Conservation (phyloP, 352 stramenopile genomes). For the Phytophthora parvispora region DNA sequence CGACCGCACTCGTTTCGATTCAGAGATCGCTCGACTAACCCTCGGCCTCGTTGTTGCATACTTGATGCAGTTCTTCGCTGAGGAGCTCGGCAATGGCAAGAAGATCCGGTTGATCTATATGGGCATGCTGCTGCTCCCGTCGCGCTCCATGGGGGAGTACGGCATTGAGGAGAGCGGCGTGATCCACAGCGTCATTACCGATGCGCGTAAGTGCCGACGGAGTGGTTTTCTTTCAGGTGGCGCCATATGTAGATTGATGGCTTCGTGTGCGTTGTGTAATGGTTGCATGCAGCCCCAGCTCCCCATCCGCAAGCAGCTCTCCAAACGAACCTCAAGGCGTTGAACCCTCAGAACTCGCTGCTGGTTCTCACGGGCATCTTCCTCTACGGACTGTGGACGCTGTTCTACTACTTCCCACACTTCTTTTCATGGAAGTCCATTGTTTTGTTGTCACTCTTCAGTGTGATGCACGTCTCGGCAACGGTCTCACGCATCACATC, state of each 20-base stretch:
- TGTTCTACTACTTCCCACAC: conserved; percentile 86
- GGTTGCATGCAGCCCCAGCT: conserved; percentile 38
- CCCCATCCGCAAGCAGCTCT: conserved; percentile 54
- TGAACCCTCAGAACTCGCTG: conserved; percentile 70
- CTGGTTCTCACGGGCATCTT: conserved; percentile 70
- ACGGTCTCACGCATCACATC: conserved; percentile 61
- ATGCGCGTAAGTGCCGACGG: conserved; percentile 59
- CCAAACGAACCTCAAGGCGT: conserved; percentile 60
- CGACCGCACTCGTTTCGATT: neutral
- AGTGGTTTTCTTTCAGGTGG: conserved; percentile 13
- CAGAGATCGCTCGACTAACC: neutral
- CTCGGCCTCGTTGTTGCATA: neutral
- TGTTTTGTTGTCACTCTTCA: conserved; percentile 74
- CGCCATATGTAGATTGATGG: conserved; percentile 19
- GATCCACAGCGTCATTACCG: conserved; percentile 81
- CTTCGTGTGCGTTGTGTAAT: conserved; percentile 17
- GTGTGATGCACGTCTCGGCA: conserved; percentile 67
- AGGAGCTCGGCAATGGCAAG: conserved; percentile 60
- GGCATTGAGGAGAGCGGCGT: conserved; percentile 81
- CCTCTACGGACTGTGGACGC: conserved; percentile 80
- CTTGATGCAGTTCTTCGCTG: conserved; percentile 65
- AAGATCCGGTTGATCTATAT: conserved; percentile 86
- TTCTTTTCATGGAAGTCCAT: conserved; percentile 83
- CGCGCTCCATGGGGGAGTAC: conserved; percentile 80
- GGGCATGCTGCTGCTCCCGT: conserved; percentile 77